These are phyloP conservation scores for Ehretia macrophylla DNA, from an alignment of 257 asterid genomes.

Conservation along the genomic window DNA sequence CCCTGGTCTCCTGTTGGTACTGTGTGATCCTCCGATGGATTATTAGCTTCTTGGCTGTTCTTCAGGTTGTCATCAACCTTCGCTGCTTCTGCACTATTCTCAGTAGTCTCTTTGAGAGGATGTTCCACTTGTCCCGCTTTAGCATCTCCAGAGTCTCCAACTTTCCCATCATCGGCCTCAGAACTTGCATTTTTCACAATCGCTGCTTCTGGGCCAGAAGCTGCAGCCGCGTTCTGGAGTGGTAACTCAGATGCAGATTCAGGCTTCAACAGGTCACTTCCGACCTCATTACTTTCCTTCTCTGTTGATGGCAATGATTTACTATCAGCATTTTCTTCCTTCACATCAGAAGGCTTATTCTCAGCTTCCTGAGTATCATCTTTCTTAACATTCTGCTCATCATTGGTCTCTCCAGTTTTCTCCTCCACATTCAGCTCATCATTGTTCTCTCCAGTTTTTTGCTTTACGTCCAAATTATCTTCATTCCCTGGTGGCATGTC, in stretches of 20 bases:
- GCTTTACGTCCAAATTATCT: too few relatives aligned
- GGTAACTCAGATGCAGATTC: not conserved
- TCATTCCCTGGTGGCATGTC: too few relatives aligned
- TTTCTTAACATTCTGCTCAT: not conserved
- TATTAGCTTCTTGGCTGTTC: slow-evolving; percentile 19
- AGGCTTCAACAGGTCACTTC: not conserved
- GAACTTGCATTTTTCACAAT: slow-evolving; percentile 3
- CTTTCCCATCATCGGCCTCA: slow-evolving; percentile 9
- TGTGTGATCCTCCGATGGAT: not conserved
- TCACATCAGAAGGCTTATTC: not conserved
- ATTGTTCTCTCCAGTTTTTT: not conserved
- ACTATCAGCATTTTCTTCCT: slow-evolving; percentile 1
- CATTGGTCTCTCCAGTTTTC: not conserved
- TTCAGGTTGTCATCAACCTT: slow-evolving; percentile 13
- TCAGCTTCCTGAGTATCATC: slow-evolving; percentile 2
- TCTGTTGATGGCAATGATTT: not conserved
- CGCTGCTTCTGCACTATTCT: slow-evolving; percentile 10
- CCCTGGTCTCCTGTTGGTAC: slow-evolving; percentile 2
- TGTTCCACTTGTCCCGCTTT: not conserved
- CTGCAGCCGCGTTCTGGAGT: not conserved
- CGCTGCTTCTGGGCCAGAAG: not conserved
- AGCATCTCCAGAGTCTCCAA: slow-evolving; percentile 10
- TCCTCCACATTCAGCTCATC: not conserved
- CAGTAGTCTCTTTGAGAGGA: slow-evolving; percentile 11
- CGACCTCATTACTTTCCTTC: slow-evolving; percentile 4